phyloP scores from a whole-genome alignment of 1,284 basidiomycete genomes.

The Microbotryum saponariae region DNA sequence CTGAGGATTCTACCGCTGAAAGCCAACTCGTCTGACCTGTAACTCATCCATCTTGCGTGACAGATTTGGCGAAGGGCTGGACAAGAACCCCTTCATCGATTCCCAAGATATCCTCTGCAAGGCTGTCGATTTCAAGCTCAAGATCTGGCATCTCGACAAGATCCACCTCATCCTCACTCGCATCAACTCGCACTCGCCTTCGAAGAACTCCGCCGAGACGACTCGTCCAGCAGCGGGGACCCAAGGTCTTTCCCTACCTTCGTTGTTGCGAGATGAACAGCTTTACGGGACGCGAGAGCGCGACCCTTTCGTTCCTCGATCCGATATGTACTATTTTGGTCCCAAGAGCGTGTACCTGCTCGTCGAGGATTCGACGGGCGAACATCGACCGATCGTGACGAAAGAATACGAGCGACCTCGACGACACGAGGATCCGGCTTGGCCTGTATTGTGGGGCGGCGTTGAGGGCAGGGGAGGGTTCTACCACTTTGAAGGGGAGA shows the following conservation, averaged over 20 bases:
- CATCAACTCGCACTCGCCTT: constrained; percentile 30
- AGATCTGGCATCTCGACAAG: constrained; percentile 74
- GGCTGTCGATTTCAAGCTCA: constrained; percentile 69
- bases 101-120: constrained; percentile 59
- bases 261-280: constrained; percentile 76
- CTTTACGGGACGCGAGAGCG: constrained; percentile 79
- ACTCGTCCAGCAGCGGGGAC: constrained; percentile 1
- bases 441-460: constrained; percentile 47
- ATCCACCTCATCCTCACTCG: constrained; percentile 40
- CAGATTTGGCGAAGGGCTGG: constrained; percentile 37
- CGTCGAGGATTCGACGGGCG: constrained; percentile 79
- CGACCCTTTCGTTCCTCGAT: constrained; percentile 76
- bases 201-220: constrained; percentile 31
- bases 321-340: constrained; percentile 83
- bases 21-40: not conserved
- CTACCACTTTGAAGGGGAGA: constrained; percentile 34
- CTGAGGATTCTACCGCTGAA: not conserved
- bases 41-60: not conserved
- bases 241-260: constrained; percentile 36
- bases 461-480: constrained; percentile 43
- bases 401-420: constrained; percentile 47
- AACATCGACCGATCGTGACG: constrained; percentile 52
- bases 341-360: constrained; percentile 72
- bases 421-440: constrained; percentile 43
- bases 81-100: constrained; percentile 41